phyloP scores from a whole-genome alignment of 1,284 basidiomycete species.

The Ganoderma lingzhi region DNA sequence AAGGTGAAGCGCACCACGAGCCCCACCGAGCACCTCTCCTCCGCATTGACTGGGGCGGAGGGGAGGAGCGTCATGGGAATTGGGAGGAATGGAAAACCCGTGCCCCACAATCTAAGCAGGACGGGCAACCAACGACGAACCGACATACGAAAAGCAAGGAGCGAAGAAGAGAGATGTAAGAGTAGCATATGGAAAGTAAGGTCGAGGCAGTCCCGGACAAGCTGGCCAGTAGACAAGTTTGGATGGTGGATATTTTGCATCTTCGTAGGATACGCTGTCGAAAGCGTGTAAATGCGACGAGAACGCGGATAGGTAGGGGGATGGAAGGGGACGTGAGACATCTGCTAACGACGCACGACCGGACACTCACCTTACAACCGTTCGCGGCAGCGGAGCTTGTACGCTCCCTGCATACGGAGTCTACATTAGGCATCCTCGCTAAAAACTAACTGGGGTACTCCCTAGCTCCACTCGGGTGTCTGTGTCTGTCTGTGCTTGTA shows the following conservation, averaged over 20 bases:
- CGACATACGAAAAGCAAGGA: not conserved
- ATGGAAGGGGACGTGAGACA: not conserved
- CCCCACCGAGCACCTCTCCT: not conserved
- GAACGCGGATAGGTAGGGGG: not conserved
- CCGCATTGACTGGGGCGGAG: not conserved
- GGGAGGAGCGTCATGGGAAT: not conserved
- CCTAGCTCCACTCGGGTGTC: conserved; percentile 1
- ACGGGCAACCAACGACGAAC: not conserved
- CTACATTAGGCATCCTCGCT: conserved; percentile 23
- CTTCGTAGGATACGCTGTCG: conserved; percentile 1
- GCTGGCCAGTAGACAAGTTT: not conserved
- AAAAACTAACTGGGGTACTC: conserved; percentile 20
- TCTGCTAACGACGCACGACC: not conserved
- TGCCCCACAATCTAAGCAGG: not conserved
- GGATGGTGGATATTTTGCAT: not conserved
- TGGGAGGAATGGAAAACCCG: not conserved
- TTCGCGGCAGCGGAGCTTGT: conserved; percentile 13
- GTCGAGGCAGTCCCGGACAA: not conserved
- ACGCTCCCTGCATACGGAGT: conserved; percentile 13
- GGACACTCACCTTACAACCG: conserved; percentile 13
- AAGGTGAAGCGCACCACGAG: not conserved
- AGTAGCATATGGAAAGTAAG: not conserved
- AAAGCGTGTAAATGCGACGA: not conserved
- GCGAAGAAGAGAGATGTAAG: not conserved
- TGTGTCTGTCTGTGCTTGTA: not conserved